Conservation (phyloP, 1,284 basidiomycete genomes). For the Rhodotorula sp. region DNA sequence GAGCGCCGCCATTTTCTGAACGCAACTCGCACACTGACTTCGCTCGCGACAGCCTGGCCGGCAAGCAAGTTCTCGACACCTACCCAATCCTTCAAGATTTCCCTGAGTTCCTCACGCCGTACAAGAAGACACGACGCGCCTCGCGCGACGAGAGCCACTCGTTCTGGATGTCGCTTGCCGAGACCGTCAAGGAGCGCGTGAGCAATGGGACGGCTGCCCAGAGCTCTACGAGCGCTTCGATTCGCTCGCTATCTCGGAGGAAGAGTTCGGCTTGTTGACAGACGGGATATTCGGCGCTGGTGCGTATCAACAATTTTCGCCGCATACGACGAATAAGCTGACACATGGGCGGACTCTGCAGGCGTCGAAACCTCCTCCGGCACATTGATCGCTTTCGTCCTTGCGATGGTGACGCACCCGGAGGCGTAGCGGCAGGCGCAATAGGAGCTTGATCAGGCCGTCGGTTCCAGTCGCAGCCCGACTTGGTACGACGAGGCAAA, state of each 20-base stretch:
- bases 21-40: background rate
- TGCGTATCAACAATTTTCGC: background rate
- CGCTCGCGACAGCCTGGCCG: slow-evolving; percentile 34
- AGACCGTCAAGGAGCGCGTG: slow-evolving; percentile 5
- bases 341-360: background rate
- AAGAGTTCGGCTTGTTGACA: slow-evolving; percentile 42
- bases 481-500: slow-evolving; percentile 41
- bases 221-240: slow-evolving; percentile 38
- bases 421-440: slow-evolving; percentile 34
- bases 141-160: background rate
- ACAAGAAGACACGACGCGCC: slow-evolving; percentile 32
- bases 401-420: slow-evolving; percentile 45
- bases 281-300: slow-evolving; percentile 39
- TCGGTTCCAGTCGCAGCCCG: slow-evolving; percentile 36
- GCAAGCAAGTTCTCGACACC: slow-evolving; percentile 42
- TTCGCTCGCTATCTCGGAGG: slow-evolving; percentile 37
- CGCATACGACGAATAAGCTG: background rate
- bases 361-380: slow-evolving; percentile 23
- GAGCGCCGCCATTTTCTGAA: background rate
- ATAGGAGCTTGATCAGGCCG: slow-evolving; percentile 41
- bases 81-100: slow-evolving; percentile 40
- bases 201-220: slow-evolving; percentile 33
- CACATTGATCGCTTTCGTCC: slow-evolving; percentile 1
- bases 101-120: slow-evolving; percentile 41
- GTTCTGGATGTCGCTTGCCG: slow-evolving; percentile 12